Evolutionary conservation across 352 stramenopile species (phyloP).

Genomic region (Globisporangium barbulae): DNA sequence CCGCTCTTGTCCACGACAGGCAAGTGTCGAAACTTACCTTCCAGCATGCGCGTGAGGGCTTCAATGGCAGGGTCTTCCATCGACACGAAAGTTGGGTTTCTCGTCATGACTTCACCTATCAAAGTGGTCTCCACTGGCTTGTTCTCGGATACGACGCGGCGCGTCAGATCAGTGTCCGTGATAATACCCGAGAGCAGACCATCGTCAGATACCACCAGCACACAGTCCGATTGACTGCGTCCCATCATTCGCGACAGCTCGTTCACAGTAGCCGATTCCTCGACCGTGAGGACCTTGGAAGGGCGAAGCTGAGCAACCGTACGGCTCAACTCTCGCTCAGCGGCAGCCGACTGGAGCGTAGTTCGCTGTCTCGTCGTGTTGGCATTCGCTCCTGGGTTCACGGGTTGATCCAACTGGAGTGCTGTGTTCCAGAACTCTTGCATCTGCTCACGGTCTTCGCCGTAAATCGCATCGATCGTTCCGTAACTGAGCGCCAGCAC

Average conservation of each 20-base stretch:
- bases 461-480: conserved; percentile 87
- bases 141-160: conserved; percentile 80
- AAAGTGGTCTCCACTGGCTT: conserved; percentile 60
- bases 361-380: conserved; percentile 42
- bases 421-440: conserved; percentile 89
- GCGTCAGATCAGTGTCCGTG: conserved; percentile 90
- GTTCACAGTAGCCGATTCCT: conserved; percentile 74
- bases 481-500: conserved; percentile 85
- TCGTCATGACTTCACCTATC: conserved; percentile 81
- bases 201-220: conserved; percentile 89
- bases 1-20: conserved; percentile 78
- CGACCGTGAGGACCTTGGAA: conserved; percentile 88
- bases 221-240: conserved; percentile 89
- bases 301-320: conserved; percentile 80
- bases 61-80: conserved; percentile 83
- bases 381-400: conserved; percentile 32
- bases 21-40: conserved; percentile 86
- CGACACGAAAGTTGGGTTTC: conserved; percentile 80
- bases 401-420: conserved; percentile 73
- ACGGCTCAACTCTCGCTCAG: conserved; percentile 68
- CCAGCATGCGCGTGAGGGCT: conserved; percentile 81
- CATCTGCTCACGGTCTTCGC: conserved; percentile 84
- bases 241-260: conserved; percentile 88
- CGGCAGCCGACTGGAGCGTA: conserved; percentile 51
- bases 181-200: conserved; percentile 94